These are phyloP conservation scores for Pseudopithomyces maydicus DNA, from an alignment of 2,329 filamentous ascomycete genomes.

Conservation along the genomic window DNA sequence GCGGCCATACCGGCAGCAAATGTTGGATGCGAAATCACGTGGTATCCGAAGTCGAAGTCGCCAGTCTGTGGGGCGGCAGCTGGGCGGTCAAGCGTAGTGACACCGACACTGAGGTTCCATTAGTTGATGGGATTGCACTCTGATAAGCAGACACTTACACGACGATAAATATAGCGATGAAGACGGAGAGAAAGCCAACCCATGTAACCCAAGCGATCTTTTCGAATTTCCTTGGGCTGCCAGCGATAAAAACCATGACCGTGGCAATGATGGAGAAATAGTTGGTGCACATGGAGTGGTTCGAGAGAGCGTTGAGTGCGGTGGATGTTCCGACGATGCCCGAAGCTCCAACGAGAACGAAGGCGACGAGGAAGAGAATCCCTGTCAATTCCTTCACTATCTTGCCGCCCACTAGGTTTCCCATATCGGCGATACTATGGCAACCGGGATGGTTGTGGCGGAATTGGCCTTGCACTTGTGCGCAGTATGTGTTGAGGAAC, in stretches of 20 bases:
- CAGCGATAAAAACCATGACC: conserved; percentile 48
- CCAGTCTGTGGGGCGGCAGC: conserved; percentile 65
- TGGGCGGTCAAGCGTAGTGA: conserved; percentile 62
- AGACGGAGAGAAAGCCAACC: conserved; percentile 64
- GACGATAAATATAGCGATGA: conserved; percentile 62
- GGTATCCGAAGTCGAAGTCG: conserved; percentile 64
- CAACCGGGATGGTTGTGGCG: conserved; percentile 57
- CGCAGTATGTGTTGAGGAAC: conserved; percentile 56
- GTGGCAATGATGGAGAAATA: conserved; percentile 64
- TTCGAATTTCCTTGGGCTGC: conserved; percentile 63
- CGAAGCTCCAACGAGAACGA: conserved; percentile 61
- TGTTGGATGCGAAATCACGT: conserved; percentile 59
- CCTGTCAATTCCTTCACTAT: conserved; percentile 60
- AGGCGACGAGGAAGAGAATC: conserved; percentile 62
- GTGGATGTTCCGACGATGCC: conserved; percentile 66
- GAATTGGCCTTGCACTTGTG: conserved; percentile 57
- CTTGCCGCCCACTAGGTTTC: conserved; percentile 58
- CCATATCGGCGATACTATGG: conserved; percentile 64
- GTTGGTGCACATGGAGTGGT: conserved; percentile 64
- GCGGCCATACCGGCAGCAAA: conserved; percentile 66
- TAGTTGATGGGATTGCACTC: neutral
- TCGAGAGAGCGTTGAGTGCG: conserved; percentile 64
- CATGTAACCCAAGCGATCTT: conserved; percentile 68
- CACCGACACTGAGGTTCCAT: conserved; percentile 50
- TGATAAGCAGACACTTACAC: conserved; percentile 38